A percentile compares a stretch with the other conserved stretches of the same genome.
These are phyloP conservation scores for Solanum peruvianum DNA, from an alignment of 257 asterid genomes.

Conservation along the genomic window DNA sequence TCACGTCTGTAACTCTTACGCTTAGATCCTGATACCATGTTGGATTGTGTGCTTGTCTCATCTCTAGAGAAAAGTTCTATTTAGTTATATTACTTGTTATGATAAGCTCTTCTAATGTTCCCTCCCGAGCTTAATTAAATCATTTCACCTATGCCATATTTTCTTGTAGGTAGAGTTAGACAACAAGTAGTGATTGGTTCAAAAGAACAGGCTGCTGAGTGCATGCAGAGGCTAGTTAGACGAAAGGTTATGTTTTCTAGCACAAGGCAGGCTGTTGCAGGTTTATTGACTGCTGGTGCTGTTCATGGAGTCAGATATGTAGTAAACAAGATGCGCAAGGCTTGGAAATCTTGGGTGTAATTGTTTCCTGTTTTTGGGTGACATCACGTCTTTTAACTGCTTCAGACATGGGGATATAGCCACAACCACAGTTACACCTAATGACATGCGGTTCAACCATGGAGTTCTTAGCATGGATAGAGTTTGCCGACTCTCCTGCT, in stretches of 20 bases:
- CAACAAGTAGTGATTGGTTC: slow-evolving; percentile 33
- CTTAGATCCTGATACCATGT: neutral
- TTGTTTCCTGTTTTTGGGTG: neutral
- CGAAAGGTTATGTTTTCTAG: slow-evolving; percentile 82
- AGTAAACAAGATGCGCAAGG: slow-evolving; percentile 64
- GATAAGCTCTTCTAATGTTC: neutral
- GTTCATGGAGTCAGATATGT: slow-evolving; percentile 60
- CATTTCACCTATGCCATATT: neutral
- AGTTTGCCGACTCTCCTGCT: neutral
- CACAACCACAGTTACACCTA: neutral
- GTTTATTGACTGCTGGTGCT: slow-evolving; percentile 70
- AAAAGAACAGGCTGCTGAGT: slow-evolving; percentile 61
- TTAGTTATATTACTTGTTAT: neutral
- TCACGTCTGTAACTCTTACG: neutral
- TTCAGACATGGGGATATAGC: neutral
- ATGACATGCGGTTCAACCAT: neutral
- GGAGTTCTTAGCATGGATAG: neutral
- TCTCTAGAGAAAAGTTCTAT: neutral
- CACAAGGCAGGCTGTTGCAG: slow-evolving; percentile 82
- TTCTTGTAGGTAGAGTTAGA: slow-evolving; percentile 21
- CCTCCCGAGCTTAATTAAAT: neutral
- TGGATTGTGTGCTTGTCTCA: neutral
- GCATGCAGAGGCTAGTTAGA: slow-evolving; percentile 50
- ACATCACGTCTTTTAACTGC: neutral
- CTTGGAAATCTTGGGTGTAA: slow-evolving; percentile 61